A percentile compares a stretch with the other conserved stretches of the same genome.
These are phyloP conservation scores for Globisporangium canariense DNA, from an alignment of 352 stramenopile genomes.

Conservation along the genomic window DNA sequence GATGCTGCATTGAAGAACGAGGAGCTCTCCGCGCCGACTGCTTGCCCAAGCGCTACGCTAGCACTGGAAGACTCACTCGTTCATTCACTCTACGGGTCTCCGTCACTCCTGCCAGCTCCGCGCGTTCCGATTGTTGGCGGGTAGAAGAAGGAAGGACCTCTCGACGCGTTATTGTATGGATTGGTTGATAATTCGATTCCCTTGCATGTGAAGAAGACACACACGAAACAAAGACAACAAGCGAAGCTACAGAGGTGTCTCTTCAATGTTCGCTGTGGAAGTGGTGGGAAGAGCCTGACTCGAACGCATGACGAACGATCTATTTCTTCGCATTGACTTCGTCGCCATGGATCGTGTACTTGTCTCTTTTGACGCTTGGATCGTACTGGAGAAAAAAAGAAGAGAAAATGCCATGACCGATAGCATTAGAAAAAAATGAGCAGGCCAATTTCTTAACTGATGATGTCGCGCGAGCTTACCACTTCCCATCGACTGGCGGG, in stretches of 20 bases:
- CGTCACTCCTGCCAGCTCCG: neutral
- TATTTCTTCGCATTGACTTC: constrained; percentile 47
- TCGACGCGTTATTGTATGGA: constrained; percentile 19
- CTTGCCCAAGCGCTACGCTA: too few relatives aligned
- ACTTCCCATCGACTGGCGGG: constrained; percentile 97
- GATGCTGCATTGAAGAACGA: constrained; percentile 1
- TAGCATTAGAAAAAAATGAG: neutral
- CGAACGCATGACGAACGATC: neutral
- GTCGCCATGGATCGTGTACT: constrained; percentile 80
- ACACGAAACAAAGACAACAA: constrained; percentile 6
- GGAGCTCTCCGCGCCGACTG: neutral
- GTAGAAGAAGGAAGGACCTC: neutral
- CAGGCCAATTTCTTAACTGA: neutral
- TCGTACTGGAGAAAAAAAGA: constrained; percentile 50
- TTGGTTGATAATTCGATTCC: constrained; percentile 15
- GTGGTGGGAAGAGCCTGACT: too few relatives aligned
- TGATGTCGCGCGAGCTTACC: constrained; percentile 32
- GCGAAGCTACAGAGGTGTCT: neutral
- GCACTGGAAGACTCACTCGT: neutral
- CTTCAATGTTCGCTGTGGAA: neutral
- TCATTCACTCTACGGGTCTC: neutral
- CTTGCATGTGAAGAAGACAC: constrained; percentile 7
- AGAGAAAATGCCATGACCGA: neutral
- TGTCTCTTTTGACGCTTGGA: constrained; percentile 67
- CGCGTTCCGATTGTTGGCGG: neutral